Conservation (phyloP, 805 yeast species). For the Zygosaccharomyces bailii region DNA sequence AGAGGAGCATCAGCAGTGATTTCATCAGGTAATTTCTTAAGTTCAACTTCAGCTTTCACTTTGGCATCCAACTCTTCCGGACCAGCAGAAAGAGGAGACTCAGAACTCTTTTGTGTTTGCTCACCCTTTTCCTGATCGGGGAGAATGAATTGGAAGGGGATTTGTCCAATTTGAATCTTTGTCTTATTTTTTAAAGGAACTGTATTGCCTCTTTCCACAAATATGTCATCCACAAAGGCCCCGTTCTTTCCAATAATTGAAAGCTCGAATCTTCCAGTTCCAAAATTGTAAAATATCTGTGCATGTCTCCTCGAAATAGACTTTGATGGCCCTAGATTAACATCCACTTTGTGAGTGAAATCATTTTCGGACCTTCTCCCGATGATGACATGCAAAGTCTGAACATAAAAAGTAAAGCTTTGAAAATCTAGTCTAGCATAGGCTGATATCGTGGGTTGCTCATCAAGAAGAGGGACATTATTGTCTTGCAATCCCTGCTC, state of each 20-base stretch:
- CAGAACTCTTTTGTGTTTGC: slow-evolving; percentile 41
- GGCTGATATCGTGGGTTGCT: slow-evolving; percentile 43
- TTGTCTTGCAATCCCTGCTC: slow-evolving; percentile 6
- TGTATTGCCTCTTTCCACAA: slow-evolving; percentile 87
- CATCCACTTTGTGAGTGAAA: slow-evolving; percentile 72
- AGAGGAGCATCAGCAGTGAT: slow-evolving; percentile 10
- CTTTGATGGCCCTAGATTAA: slow-evolving; percentile 86
- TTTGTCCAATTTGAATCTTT: slow-evolving; percentile 89
- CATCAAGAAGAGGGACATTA: slow-evolving; percentile 19
- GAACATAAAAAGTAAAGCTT: slow-evolving; percentile 90
- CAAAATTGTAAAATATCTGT: slow-evolving; percentile 92
- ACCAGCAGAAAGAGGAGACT: slow-evolving; percentile 14
- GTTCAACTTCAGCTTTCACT: slow-evolving; percentile 15
- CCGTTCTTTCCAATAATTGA: slow-evolving; percentile 94
- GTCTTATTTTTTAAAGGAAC: slow-evolving; percentile 80
- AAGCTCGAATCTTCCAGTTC: slow-evolving; percentile 89
- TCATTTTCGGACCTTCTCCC: slow-evolving; percentile 86
- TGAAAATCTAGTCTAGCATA: slow-evolving; percentile 84
- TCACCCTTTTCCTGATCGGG: slow-evolving; percentile 61
- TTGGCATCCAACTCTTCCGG: slow-evolving; percentile 16
- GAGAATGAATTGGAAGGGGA: slow-evolving; percentile 79
- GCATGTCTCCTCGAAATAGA: slow-evolving; percentile 95
- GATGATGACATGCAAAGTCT: slow-evolving; percentile 86
- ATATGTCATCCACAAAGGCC: slow-evolving; percentile 89
- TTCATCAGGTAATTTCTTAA: slow-evolving; percentile 10